Evolutionary conservation across 257 asterid species (phyloP).

Genomic region (Nicotiana undulata): DNA sequence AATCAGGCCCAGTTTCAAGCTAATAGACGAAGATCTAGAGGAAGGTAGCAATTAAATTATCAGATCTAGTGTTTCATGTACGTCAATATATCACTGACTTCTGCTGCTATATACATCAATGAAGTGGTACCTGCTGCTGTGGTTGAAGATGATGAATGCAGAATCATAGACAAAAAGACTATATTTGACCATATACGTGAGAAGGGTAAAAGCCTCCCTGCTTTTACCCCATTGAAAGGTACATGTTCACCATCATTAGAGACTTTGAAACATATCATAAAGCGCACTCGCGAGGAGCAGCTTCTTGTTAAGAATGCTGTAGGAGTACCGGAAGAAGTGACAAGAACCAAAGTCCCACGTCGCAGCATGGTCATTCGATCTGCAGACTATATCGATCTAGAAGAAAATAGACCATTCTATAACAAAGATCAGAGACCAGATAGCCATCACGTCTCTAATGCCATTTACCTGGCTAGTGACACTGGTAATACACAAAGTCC

Average conservation of each 20-base stretch:
- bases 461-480: constrained; percentile 16
- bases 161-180: constrained; percentile 55
- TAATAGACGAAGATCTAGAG: constrained; percentile 61
- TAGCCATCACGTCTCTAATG: constrained; percentile 14
- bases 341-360: constrained; percentile 18
- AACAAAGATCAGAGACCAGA: constrained; percentile 18
- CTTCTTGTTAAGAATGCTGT: constrained; percentile 33
- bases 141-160: constrained; percentile 68
- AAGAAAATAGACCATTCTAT: constrained; percentile 16
- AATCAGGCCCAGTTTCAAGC: constrained; percentile 85
- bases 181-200: constrained; percentile 72
- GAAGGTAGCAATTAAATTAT: constrained; percentile 38
- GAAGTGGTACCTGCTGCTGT: constrained; percentile 35
- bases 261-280: constrained; percentile 57
- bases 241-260: constrained; percentile 52
- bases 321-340: constrained; percentile 32
- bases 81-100: constrained; percentile 13
- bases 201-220: constrained; percentile 71
- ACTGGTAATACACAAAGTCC: constrained; percentile 30
- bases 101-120: constrained; percentile 10
- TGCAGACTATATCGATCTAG: constrained; percentile 21
- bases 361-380: constrained; percentile 15
- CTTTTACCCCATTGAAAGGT: constrained; percentile 33
- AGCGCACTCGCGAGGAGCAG: constrained; percentile 73
- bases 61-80: constrained; percentile 13